Base-by-base conservation (phyloP, 2,329 filamentous ascomycete species). In the Aspergillus calidoustus region DNA sequence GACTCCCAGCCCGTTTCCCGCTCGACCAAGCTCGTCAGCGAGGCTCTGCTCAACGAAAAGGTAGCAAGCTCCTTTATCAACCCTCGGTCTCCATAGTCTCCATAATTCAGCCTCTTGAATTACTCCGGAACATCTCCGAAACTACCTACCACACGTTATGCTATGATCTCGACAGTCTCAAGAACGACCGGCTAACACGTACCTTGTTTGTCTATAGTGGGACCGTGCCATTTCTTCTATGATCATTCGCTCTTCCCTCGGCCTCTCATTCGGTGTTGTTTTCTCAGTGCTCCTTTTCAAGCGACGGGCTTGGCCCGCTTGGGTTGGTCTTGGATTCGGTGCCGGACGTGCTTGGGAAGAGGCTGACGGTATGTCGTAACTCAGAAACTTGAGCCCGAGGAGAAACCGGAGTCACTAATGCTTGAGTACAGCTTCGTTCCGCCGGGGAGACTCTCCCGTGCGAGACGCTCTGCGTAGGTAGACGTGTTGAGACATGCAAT, bases 241-340 rank as follows among this genome's bases (percentile, higher is more conserved):
- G 80, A 88, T 99, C 77, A 96, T 99, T 85, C 93, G 96, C 81
- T 98, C 94, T 68, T 90, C 91, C 60, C 90, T 99, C 79, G 95
- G 95, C 75, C 91, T 98, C 77, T 92, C 91, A 71, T 99, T 99
- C 82, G 95, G 95, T 77, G 90, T 99, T 79, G 92, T 99, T 81
- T 98, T 99, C 85, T 98, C 95, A 64, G 93, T 99, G 64, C 90
- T 99, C 62, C 83, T 99, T 59, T 99, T 99, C 88, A 97, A 96
- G 87, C 91, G 96, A 80, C 90, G 95, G 83, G 92, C 95, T 69
- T 99, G 94, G 92, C 95, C 95, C 61, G 95, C 93, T n/a, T 95
- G 92, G 77, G 87, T 97, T 69, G 95, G 95, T 68, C 86, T 94
- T 59, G 95, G 95, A 61, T 98, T 99, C 78, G 95, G 96, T 77